Evolutionary conservation across 1,284 basidiomycete species (phyloP).

Genomic region (Meripilus lineatus): DNA sequence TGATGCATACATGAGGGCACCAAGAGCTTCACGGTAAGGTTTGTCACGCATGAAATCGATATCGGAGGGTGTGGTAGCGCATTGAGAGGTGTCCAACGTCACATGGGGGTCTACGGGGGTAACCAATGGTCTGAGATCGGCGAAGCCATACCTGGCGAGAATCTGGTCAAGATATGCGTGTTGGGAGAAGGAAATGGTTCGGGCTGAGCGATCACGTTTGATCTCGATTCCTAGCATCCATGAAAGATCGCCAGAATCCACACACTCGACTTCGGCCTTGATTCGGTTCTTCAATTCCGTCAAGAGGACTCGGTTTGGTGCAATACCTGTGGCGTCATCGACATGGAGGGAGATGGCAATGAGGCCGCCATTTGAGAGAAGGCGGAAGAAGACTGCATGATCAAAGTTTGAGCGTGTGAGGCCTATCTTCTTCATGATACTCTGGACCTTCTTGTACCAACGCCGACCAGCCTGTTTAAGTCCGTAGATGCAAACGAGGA

Average conservation of each 20-base stretch:
- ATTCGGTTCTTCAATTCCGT: conserved; percentile 16
- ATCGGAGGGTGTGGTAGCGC: background rate
- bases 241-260: conserved; percentile 17
- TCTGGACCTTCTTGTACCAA: conserved; percentile 16
- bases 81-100: conserved; percentile 11
- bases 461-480: conserved; percentile 19
- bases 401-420: conserved; percentile 16
- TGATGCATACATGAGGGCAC: conserved; percentile 27
- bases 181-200: conserved; percentile 31
- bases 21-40: conserved; percentile 13
- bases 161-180: conserved; percentile 33
- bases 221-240: conserved; percentile 25
- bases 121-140: conserved; percentile 21
- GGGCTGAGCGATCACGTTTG: conserved; percentile 18
- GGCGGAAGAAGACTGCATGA: conserved; percentile 16
- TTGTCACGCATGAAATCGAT: conserved; percentile 1
- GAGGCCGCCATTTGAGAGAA: conserved; percentile 1
- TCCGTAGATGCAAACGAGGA: conserved; percentile 21
- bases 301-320: conserved; percentile 1
- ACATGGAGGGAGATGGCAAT: conserved; percentile 23
- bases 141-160: conserved; percentile 29
- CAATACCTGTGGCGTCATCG: conserved; percentile 25
- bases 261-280: conserved; percentile 19
- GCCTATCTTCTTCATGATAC: conserved; percentile 12
- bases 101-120: conserved; percentile 27